Conservation (phyloP, 2,329 filamentous ascomycete genomes). For the Cladosporium oxysporum region DNA sequence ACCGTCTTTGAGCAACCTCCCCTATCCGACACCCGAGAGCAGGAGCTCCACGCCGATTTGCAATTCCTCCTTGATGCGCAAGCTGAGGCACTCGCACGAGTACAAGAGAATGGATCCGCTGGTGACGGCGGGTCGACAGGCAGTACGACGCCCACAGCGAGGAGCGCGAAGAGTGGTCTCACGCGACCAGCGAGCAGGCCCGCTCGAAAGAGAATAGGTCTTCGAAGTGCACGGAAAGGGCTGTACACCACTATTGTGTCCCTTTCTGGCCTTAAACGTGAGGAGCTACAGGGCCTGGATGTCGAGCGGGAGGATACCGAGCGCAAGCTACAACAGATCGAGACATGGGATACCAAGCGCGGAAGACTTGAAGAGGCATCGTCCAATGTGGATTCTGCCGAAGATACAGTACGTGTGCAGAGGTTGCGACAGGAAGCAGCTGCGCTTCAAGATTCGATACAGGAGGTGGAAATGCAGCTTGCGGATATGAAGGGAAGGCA, state of each 20-base stretch:
- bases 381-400: slow-evolving; percentile 55
- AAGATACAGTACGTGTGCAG: slow-evolving; percentile 59
- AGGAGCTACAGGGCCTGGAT: slow-evolving; percentile 65
- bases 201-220: slow-evolving; percentile 52
- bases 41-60: slow-evolving; percentile 57
- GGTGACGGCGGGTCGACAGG: slow-evolving; percentile 52
- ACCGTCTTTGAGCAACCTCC: slow-evolving; percentile 49
- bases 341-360: slow-evolving; percentile 60
- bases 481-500: slow-evolving; percentile 61
- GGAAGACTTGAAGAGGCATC: slow-evolving; percentile 58
- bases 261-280: slow-evolving; percentile 65
- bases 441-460: slow-evolving; percentile 63
- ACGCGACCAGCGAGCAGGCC: slow-evolving; percentile 52
- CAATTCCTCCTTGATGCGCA: slow-evolving; percentile 63
- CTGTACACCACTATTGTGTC: slow-evolving; percentile 65
- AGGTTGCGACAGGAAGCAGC: slow-evolving; percentile 53
- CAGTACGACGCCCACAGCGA: slow-evolving; percentile 51
- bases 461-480: slow-evolving; percentile 65
- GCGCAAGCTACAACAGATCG: slow-evolving; percentile 59
- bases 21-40: slow-evolving; percentile 44
- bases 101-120: slow-evolving; percentile 42
- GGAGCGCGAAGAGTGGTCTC: slow-evolving; percentile 37
- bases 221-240: slow-evolving; percentile 65
- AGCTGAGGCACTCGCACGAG: slow-evolving; percentile 57
- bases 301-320: slow-evolving; percentile 59